These are phyloP conservation scores for Phylloporus sp. DNA, from an alignment of 768 basidiomycete species.

Conservation along the genomic window DNA sequence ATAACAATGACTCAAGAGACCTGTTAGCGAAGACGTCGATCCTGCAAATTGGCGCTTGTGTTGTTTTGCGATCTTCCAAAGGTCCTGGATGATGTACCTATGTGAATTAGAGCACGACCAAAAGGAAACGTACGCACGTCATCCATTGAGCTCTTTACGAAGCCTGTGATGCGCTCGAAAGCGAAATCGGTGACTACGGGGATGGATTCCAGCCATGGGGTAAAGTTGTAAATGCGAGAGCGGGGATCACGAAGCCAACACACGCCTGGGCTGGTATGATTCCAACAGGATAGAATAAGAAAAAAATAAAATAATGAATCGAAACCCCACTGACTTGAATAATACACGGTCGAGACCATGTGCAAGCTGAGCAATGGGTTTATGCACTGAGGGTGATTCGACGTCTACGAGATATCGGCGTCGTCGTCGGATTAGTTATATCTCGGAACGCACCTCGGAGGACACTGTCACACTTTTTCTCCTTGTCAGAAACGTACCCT, in stretches of 20 bases:
- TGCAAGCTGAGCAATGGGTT: conserved; percentile 56
- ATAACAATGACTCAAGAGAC: conserved; percentile 82
- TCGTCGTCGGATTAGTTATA: neutral
- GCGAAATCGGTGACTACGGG: conserved; percentile 80
- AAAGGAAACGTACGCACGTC: conserved; percentile 36
- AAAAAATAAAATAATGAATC: neutral
- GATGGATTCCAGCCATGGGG: conserved; percentile 63
- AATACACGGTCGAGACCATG: conserved; percentile 67
- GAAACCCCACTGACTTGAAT: conserved; percentile 55
- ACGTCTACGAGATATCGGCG: conserved; percentile 35
- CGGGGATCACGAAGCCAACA: conserved; percentile 87
- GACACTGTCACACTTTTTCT: conserved; percentile 1
- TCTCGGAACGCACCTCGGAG: conserved; percentile 15
- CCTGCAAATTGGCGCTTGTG: conserved; percentile 67
- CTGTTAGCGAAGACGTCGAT: conserved; percentile 85
- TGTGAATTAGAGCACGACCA: neutral
- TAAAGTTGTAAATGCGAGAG: conserved; percentile 82
- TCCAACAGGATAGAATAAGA: neutral
- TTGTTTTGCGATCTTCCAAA: conserved; percentile 53
- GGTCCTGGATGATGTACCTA: conserved; percentile 42
- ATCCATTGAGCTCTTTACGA: conserved; percentile 76
- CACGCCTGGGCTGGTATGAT: conserved; percentile 64
- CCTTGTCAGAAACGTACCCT: conserved; percentile 17
- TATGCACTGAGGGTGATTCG: conserved; percentile 37
- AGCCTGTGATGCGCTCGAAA: conserved; percentile 69